phyloP scores from a whole-genome alignment of 805 yeast genomes.

The Pichia paraexigua region DNA sequence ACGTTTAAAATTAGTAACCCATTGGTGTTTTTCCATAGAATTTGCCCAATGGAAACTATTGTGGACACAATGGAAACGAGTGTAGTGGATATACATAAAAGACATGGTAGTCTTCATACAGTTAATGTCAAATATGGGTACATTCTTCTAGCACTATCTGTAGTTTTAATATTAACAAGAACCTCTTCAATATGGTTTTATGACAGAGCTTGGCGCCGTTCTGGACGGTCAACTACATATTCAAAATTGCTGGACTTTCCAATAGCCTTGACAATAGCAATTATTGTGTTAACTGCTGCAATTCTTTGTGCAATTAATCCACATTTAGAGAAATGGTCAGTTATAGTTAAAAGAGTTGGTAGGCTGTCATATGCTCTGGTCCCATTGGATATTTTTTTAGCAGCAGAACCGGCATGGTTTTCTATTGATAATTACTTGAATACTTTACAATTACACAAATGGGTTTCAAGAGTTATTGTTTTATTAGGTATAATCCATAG shows the following conservation, averaged over 20 bases:
- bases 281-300: background rate
- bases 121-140: constrained; percentile 59
- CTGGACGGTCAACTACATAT: constrained; percentile 32
- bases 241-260: constrained; percentile 25
- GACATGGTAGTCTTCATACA: constrained; percentile 49
- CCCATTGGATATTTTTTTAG: constrained; percentile 49
- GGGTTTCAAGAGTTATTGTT: constrained; percentile 57
- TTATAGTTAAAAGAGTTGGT: constrained; percentile 50
- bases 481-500: constrained; percentile 42
- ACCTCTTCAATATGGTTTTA: constrained; percentile 28
- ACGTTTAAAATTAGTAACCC: background rate
- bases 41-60: background rate
- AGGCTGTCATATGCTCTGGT: constrained; percentile 50
- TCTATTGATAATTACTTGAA: constrained; percentile 44
- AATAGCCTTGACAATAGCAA: background rate
- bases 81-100: constrained; percentile 10
- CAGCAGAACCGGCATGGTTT: constrained; percentile 47
- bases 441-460: constrained; percentile 53
- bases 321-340: constrained; percentile 27
- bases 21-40: background rate
- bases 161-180: constrained; percentile 32
- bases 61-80: background rate
- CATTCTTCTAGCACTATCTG: constrained; percentile 35
- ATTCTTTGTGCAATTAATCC: constrained; percentile 18
- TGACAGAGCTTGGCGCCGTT: constrained; percentile 30